Conservation (phyloP, 306 rosid genomes). For the Erythrophleum fordii region DNA sequence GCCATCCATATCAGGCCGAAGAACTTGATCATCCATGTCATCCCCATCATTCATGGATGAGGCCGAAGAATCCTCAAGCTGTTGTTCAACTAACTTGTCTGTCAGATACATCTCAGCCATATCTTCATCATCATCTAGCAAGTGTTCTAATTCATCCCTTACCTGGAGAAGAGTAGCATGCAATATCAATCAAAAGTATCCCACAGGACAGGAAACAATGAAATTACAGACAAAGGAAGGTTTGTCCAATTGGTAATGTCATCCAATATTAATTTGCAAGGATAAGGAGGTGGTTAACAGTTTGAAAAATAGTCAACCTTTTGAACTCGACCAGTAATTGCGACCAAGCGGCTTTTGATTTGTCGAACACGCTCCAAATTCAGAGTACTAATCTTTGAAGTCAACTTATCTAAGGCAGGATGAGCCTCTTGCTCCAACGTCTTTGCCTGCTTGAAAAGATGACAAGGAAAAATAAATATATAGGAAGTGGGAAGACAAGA, state of each 20-base stretch:
- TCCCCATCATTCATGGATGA: constrained; percentile 56
- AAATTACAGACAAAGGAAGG: background rate
- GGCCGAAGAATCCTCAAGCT: constrained; percentile 65
- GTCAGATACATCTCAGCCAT: constrained; percentile 99
- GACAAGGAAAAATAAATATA: background rate
- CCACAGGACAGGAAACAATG: background rate
- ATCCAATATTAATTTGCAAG: background rate
- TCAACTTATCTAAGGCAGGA: constrained; percentile 94
- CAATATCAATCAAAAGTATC: constrained; percentile 16
- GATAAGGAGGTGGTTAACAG: background rate
- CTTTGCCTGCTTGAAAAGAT: constrained; percentile 57
- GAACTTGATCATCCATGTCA: constrained; percentile 48
- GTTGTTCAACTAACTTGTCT: constrained; percentile 68
- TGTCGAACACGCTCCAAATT: constrained; percentile 97
- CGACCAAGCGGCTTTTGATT: constrained; percentile 95
- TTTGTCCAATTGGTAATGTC: background rate
- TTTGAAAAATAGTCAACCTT: constrained; percentile 52
- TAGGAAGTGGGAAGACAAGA: background rate
- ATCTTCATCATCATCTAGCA: constrained; percentile 93
- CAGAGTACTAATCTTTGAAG: constrained; percentile 94
- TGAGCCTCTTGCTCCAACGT: constrained; percentile 96
- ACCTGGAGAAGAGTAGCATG: constrained; percentile 49
- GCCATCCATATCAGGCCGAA: constrained; percentile 47
- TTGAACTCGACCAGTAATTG: constrained; percentile 96
- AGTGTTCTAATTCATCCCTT: constrained; percentile 94